phyloP scores from a whole-genome alignment of 2,329 filamentous ascomycete species.

The Tolypocladium tundrense region DNA sequence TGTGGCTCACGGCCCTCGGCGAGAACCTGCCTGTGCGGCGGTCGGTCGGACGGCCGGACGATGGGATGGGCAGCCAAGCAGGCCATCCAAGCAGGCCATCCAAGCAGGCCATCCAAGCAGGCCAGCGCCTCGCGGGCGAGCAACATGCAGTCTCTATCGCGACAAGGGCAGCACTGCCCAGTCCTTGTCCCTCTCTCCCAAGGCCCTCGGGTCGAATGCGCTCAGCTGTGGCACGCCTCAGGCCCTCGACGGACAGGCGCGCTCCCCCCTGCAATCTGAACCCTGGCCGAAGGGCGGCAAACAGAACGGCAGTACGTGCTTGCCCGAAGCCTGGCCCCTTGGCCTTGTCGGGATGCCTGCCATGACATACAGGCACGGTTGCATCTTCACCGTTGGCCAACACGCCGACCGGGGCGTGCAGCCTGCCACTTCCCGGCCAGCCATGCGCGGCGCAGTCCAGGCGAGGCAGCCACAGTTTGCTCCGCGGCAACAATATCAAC shows the following conservation, averaged over 20 bases:
- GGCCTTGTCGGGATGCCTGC: too few species aligned
- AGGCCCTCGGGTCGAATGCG: background rate
- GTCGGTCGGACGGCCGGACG: background rate
- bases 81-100: too few species aligned
- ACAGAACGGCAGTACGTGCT: background rate
- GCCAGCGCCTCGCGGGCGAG: background rate
- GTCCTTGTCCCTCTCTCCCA: background rate
- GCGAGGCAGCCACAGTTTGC: background rate
- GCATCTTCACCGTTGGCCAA: background rate
- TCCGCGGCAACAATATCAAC: background rate
- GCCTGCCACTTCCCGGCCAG: background rate
- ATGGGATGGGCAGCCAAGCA: background rate
- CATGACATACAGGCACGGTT: background rate
- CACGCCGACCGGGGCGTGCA: background rate
- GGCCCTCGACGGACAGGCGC: background rate
- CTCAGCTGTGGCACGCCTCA: background rate
- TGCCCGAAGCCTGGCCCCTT: background rate
- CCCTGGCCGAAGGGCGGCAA: background rate
- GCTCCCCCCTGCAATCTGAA: background rate
- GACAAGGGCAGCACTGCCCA: background rate
- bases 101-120: background rate
- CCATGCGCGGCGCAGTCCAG: background rate
- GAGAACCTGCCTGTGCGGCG: background rate
- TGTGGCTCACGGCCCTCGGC: background rate
- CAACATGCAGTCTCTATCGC: background rate